Evolutionary conservation across 179 eudicot genomes (phyloP), one percentile per base, ranked within the genome.

Genomic region (Silene noctiflora): DNA sequence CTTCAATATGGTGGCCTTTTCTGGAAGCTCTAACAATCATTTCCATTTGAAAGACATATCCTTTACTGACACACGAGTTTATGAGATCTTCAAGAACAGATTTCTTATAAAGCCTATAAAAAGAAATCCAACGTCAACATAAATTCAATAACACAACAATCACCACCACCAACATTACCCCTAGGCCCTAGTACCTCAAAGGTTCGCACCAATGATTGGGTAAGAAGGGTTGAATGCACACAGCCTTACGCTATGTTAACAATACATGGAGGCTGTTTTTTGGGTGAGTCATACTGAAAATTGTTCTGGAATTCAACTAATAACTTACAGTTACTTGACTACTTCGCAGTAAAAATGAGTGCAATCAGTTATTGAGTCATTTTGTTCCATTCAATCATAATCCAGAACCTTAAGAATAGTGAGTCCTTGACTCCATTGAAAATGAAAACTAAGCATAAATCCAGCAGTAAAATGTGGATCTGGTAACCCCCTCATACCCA

Each of bases 21-120:
- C 98, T 88, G 81, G 96, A 85, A 81, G 99, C 97, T 82, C 99
- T 82, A 72, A 94, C 98, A 76, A 92, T 94, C 91, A 93, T 93
- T 87, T 93, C 96, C 99, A 95, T 95, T 88, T 91, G 97, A 79
- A 91, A 91, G 73, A 95, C 96, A 67, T 95, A 91, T 22, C 96
- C 99, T 84, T 93, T 93, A 77, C 99, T 95, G 29, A 95, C 91
- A 72, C 94, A 91, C 16, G 95, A 88, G 81, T 87, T 89, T 80
- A 95, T 95, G 61, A 95, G 85, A 87, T 91, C 95, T 87, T 95
- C 91, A 73, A 95, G 96, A 78, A 88, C 97, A 73, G 96, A 88
- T 85, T 90, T 94, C 74, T 56, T 72, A 77, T 94, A 92, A 42
- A 94, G 91, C 86, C 96, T 91, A 71, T 14, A 59, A 58, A 11